Conservation (phyloP, 129 eudicot species). For the sunflower (Helianthus annuus) region HanXRQr2.0-SUNRISE NC_035449.2:14233797-14234296, state of each 20-base stretch:
- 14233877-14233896: too few species aligned
- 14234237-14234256: constrained; percentile 36
- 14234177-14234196: neutral
- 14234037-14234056: neutral
- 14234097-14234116: neutral
- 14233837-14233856: too few species aligned
- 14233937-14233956: neutral
- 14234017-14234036: neutral
- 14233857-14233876: too few species aligned
- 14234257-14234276: constrained; percentile 48
- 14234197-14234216: neutral
- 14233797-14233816: neutral
- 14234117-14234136: neutral
- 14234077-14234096: neutral
- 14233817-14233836: neutral
- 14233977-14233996: neutral
- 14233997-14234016: neutral
- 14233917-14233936: neutral
- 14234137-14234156: neutral
- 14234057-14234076: neutral
- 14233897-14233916: neutral
- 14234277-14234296: constrained; percentile 86
- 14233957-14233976: neutral
- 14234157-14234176: neutral
- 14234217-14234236: neutral